Evolutionary conservation across 441 rosid genomes (phyloP), one percentile per base, ranked within the genome.

Genomic region (Heliophila coronopifolia): DNA sequence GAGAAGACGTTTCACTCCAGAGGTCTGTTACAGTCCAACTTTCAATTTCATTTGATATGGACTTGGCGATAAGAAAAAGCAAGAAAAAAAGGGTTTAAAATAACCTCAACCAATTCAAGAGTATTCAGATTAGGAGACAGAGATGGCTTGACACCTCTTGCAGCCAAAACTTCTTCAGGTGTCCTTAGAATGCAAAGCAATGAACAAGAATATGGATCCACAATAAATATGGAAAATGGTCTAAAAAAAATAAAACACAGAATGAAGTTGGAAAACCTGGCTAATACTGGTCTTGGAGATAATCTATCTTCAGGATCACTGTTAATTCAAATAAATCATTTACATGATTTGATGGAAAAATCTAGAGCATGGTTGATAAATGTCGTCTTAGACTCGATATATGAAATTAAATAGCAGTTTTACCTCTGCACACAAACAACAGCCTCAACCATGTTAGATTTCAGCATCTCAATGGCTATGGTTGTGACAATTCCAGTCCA

Each of bases 401-500:
- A 37, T 14, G 49, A 43, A 6, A 56, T 17, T 11, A 41, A 23
- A 20, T 26, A 10, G 18, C 3, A 39, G 20, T 41, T 42, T 43
- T 71, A 87, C 97, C 97, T 90, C 71, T 90, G 95, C 32, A 90
- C 95, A 76, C 97, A 90, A 50, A 90, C 65, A 55, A 86, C 97
- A 52, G 95, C 95, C 54, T 90, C 97, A 47, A 90, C 95, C 82
- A 83, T 73, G 56, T 75, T 83, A 12, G 91, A 46, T 72, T 78
- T 81, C 45, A 90, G 76, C 97, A 86, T 90, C 75, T 90, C 95
- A 51, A 83, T 72, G 31, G 97, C 95, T 54, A 86, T 86, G 17
- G 92, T 81, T 37, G 97, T 90, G 23, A 90, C 95, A 58, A 90
- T 79, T 14, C 97, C 97, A 3, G 95, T 90, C 97, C 97, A 90